Conservation (phyloP, 2,329 filamentous ascomycete genomes). For the Chrysoporthe cubensis region DNA sequence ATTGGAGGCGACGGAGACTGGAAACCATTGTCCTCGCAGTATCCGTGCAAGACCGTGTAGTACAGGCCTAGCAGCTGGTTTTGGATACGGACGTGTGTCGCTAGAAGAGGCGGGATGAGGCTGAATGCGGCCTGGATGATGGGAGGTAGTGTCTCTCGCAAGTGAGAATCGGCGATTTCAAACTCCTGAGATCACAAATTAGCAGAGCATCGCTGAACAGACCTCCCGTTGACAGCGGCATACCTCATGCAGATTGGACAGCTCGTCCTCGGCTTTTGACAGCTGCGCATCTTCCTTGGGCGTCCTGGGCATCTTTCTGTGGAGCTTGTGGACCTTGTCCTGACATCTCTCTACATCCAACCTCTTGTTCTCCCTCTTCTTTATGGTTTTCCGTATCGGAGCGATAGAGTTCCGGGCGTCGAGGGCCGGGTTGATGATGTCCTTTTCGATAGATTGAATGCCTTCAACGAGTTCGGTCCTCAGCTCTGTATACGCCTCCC, state of each 20-base stretch:
- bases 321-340: conserved; percentile 68
- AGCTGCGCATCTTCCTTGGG: conserved; percentile 75
- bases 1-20: conserved; percentile 74
- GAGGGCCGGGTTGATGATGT: conserved; percentile 70
- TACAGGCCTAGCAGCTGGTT: conserved; percentile 77
- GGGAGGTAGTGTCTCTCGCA: conserved; percentile 72
- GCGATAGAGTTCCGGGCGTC: conserved; percentile 71
- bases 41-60: conserved; percentile 77
- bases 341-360: conserved; percentile 81
- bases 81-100: conserved; percentile 74
- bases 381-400: conserved; percentile 79
- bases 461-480: conserved; percentile 74
- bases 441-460: conserved; percentile 69
- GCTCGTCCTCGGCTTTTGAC: conserved; percentile 72
- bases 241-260: conserved; percentile 68
- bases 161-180: conserved; percentile 72
- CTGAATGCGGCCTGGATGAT: conserved; percentile 72
- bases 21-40: conserved; percentile 70
- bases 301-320: conserved; percentile 71
- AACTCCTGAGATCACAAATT: conserved; percentile 60
- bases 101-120: conserved; percentile 73
- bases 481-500: conserved; percentile 70
- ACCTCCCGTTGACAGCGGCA: background rate
- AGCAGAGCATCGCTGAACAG: conserved; percentile 18
- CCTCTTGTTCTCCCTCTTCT: conserved; percentile 81